A percentile compares a stretch with the other conserved stretches of the same genome.
Conservation (phyloP, 2,329 filamentous ascomycete species). For the Fusarium secorum region DNA sequence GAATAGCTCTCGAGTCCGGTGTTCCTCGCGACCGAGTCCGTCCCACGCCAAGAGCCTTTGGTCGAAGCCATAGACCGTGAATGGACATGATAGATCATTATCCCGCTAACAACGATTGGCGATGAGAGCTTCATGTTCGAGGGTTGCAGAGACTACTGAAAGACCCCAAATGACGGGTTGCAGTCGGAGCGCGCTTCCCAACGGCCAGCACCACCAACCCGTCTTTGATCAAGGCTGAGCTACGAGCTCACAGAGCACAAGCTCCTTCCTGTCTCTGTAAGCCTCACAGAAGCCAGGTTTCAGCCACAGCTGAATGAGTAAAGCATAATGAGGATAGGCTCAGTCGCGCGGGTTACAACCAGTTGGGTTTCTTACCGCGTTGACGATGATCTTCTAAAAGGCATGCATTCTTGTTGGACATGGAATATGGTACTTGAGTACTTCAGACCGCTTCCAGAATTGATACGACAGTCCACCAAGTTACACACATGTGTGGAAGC, state of each 20-base stretch:
- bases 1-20: slow-evolving; percentile 5
- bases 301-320: slow-evolving; percentile 24
- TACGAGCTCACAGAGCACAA: neutral
- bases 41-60: slow-evolving; percentile 18
- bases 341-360: neutral
- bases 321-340: slow-evolving; percentile 9
- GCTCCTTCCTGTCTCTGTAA: neutral
- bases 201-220: neutral
- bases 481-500: neutral
- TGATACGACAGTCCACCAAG: neutral
- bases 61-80: slow-evolving; percentile 15
- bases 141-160: neutral
- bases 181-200: slow-evolving; percentile 15
- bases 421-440: neutral
- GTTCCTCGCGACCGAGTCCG: slow-evolving; percentile 9
- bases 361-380: neutral
- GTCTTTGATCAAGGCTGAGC: neutral
- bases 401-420: neutral
- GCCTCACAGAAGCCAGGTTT: slow-evolving; percentile 1
- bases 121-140: neutral
- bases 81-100: slow-evolving; percentile 26
- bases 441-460: slow-evolving; percentile 16
- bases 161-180: neutral
- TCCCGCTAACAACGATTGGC: slow-evolving; percentile 2
- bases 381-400: neutral